Evolutionary conservation across 805 yeast species (phyloP), one percentile per base, ranked within the genome.

Genomic region (Yarrowia sp.): DNA sequence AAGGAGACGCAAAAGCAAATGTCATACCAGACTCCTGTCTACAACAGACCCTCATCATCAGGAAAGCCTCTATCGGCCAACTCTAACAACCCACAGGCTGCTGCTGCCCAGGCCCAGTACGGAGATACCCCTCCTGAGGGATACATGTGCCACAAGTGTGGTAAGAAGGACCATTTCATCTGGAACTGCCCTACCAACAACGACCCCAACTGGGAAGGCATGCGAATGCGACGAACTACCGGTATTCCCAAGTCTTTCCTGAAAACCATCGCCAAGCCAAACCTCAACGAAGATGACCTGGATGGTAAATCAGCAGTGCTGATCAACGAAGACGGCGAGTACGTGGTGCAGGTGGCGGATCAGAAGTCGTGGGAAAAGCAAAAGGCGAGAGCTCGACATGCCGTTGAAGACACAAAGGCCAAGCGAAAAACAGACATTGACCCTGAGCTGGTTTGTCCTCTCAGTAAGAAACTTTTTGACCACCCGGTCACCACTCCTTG

Each of bases 211-310:
- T 92, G 92, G 82, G 98, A 93, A 73, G 96, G 96, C 17, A 90
- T 90, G 72, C 82, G 96, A 67, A 88, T 95, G 57, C 88, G 90
- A 71, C 83, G 96, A 70, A 92, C 98, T 0, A 95, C 98, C 0
- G 99, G 99, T 86, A 95, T 95, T 72, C 99, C 99, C 1, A 89
- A 88, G 75, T 88, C 96, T 38, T 91, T 91, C 75, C 84, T 95
- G 75, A 89, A 91, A 70, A 88, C 96, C 0, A 86, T 95, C 8
- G 90, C 89, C 15, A 89, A 89, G 73, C 93, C 93, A 32, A 82
- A 85, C 0, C 36, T 43, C 32, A 44, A 58, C 41, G 51, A 44
- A 9, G 90, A 87, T 42, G 88, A 84, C 50, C 84, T 77, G 64
- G 68, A 66, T 18, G 81, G 83, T 72, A 81, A 79, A 70, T 79